Conservation (phyloP, 306 rosid genomes). For the Parietaria judaica region DNA sequence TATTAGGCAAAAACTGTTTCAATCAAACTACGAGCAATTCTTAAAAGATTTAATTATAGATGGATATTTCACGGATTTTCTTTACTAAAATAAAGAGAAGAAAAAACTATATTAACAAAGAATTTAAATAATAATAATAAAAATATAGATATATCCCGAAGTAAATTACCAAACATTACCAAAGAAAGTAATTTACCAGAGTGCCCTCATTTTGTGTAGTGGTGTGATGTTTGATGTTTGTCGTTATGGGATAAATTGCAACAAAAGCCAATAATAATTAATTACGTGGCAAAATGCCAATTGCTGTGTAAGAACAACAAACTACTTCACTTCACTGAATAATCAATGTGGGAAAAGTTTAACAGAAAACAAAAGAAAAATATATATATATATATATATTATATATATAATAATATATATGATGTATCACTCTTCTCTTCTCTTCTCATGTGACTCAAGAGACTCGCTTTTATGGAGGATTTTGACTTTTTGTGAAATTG, state of each 20-base stretch:
- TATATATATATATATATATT: background rate
- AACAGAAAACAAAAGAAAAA: background rate
- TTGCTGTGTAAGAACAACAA: background rate
- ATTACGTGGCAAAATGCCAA: background rate
- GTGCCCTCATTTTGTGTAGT: no score
- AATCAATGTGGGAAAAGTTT: background rate
- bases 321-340: background rate
- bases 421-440: constrained; percentile 6
- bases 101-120: no score
- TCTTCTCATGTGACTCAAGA: constrained; percentile 23
- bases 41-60: no score
- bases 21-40: no score
- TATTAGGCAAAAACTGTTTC: no score
- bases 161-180: no score
- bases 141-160: no score
- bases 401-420: background rate
- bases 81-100: no score
- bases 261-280: background rate
- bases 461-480: constrained; percentile 24
- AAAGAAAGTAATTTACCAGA: no score
- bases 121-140: no score
- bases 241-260: background rate
- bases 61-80: no score
- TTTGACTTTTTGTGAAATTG: constrained; percentile 47
- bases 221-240: no score